Conservation (phyloP, 106 monocot genomes). For the Xerophyta viscosa region DNA sequence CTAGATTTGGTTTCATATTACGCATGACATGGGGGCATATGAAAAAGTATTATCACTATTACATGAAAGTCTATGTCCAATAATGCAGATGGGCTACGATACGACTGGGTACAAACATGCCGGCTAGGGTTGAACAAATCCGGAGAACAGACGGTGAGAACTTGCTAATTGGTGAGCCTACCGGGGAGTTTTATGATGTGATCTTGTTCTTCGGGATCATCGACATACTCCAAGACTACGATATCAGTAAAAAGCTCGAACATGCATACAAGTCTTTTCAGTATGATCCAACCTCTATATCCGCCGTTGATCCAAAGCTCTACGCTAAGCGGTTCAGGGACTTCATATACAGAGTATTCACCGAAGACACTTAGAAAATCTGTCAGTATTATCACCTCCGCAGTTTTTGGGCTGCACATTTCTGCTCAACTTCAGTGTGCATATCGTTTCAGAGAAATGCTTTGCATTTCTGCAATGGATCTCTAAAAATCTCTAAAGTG, state of each 20-base stretch:
- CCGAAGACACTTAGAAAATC: no score
- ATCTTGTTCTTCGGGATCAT: slow-evolving; percentile 85
- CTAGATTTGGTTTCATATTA: no score
- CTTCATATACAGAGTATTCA: slow-evolving; percentile 68
- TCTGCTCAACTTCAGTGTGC: no score
- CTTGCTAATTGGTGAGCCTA: slow-evolving; percentile 54
- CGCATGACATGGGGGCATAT: neutral
- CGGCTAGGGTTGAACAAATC: slow-evolving; percentile 48
- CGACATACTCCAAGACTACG: slow-evolving; percentile 95
- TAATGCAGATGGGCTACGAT: slow-evolving; percentile 31
- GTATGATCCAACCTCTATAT: slow-evolving; percentile 81
- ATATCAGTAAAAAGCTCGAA: slow-evolving; percentile 93
- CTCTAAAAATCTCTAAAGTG: no score
- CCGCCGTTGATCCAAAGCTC: slow-evolving; percentile 80
- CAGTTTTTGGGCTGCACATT: no score
- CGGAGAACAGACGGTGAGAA: slow-evolving; percentile 34
- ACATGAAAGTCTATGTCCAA: no score
- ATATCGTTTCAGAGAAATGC: no score
- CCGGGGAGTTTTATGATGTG: slow-evolving; percentile 55
- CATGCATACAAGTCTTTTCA: slow-evolving; percentile 92
- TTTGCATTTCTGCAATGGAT: no score
- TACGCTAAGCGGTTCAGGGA: slow-evolving; percentile 79
- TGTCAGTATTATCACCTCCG: no score
- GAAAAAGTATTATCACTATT: no score
- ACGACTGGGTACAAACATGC: slow-evolving; percentile 65